These are phyloP conservation scores for Exsudoporus floridanus DNA, from an alignment of 1,284 basidiomycete genomes.

Conservation along the genomic window DNA sequence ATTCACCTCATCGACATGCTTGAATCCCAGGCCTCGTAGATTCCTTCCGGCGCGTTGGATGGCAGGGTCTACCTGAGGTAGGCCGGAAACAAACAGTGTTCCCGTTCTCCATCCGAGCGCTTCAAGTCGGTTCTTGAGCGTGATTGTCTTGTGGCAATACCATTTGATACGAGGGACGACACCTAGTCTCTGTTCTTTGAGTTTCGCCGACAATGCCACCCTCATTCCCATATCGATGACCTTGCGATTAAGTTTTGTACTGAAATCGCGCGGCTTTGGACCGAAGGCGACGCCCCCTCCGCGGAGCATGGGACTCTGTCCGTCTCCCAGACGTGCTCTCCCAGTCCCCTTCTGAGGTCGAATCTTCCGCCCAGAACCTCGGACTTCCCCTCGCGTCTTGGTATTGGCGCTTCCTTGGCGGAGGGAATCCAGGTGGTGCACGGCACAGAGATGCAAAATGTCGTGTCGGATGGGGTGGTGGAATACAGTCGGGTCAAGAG, in stretches of 20 bases:
- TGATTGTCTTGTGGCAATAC: slow-evolving; percentile 67
- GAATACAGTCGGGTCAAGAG: slow-evolving; percentile 84
- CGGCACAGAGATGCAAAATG: slow-evolving; percentile 90
- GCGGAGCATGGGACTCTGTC: slow-evolving; percentile 83
- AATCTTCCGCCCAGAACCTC: slow-evolving; percentile 86
- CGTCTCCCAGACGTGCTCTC: slow-evolving; percentile 86
- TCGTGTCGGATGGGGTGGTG: slow-evolving; percentile 84
- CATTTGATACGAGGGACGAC: slow-evolving; percentile 74
- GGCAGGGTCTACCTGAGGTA: slow-evolving; percentile 51
- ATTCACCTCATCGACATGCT: slow-evolving; percentile 62
- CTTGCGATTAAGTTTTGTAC: slow-evolving; percentile 87
- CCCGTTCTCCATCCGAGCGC: slow-evolving; percentile 59
- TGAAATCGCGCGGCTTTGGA: slow-evolving; percentile 87
- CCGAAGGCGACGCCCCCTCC: slow-evolving; percentile 93
- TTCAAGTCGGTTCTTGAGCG: slow-evolving; percentile 57
- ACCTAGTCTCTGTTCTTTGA: slow-evolving; percentile 72
- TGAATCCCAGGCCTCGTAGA: slow-evolving; percentile 61
- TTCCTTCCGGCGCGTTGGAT: slow-evolving; percentile 61
- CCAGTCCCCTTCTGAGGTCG: slow-evolving; percentile 92
- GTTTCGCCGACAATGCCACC: slow-evolving; percentile 80
- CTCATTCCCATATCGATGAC: slow-evolving; percentile 92
- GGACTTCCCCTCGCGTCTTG: slow-evolving; percentile 88
- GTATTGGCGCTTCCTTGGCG: slow-evolving; percentile 90
- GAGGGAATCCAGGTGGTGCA: slow-evolving; percentile 85
- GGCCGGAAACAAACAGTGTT: slow-evolving; percentile 72